Evolutionary conservation across 225 moss, liverwort and hornwort genomes (phyloP), one percentile per base, ranked within the genome.

Genomic region (Physcomitrellopsis africana): DNA sequence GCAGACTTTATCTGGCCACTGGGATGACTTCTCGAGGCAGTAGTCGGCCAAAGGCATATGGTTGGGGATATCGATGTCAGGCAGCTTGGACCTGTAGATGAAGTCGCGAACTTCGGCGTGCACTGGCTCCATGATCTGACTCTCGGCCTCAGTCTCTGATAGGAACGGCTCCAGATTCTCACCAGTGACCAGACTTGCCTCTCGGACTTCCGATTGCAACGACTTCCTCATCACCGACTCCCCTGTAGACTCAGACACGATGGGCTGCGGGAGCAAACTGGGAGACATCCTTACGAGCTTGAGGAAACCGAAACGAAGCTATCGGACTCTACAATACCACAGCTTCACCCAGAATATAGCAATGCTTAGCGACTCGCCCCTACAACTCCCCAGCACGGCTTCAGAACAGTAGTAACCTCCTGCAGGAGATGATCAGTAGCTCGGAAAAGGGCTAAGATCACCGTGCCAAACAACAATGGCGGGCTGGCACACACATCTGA

Each of bases 21-120:
- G 80, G 32, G 60, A 8, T 0, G 15, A 76, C 66, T 79, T 83
- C 68, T 89, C 83, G 22, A 89, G 32, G 27, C 86, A 83, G 51
- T 89, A 89, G n/a, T 86, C 83, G 37, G 86, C 83, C 76, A 89
- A 48, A 16, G 79, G 23, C 76, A 86, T 76, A 72, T 81, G 68
- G 68, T 47, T 79, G 42, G 89, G 83, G 3, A 89, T 76, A 2
- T 79, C 83, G 15, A 89, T 86, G 77, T 86, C 86, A 2, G 89
- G 89, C 47, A 89, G 74, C 81, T 86, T 89, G 42, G 89, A 89
- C 76, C 83, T 76, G 79, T 48, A 89, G 13, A 89, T 53, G 71
- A 72, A 81, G 61, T 84, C 46, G 16, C 13, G 72, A 22, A 60
- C 47, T 47, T 72, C 83, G 2, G 41, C 14, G 13, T 49, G 51